Base-by-base conservation (phyloP, 192 early-diverging fungal genomes). In the Cladochytrium replicatum region DNA sequence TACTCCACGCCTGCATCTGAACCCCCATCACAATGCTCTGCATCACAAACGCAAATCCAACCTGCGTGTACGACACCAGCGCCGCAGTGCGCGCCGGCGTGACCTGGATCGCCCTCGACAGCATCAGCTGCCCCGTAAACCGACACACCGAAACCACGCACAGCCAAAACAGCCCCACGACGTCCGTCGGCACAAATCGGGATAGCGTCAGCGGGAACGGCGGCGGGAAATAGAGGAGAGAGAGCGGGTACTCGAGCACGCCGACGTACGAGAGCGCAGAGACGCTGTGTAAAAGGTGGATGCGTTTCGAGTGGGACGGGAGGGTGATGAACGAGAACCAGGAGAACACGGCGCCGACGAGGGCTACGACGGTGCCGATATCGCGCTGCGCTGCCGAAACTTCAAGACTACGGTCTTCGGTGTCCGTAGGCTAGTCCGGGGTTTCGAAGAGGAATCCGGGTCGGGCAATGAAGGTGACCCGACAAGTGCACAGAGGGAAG, bases 381-480 rank as follows among this genome's bases (percentile, higher is more conserved):
- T 32, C 25, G 6, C 23, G 38, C 3, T 6, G 5, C 13, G 43
- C 4, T 13, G 4, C 23, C 19, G 52, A 43, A 4, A 40, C 26
- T 24, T 29, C 45, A 15, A 39, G 3, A 23, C 43, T 9, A 23
- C 11, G 19, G 6, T 30, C 57, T 13, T 45, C 50, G 19, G 32
- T 26, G 19, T 50, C 41, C 8, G 56, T 30, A 6, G 41, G 19
- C 19, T 31, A 2, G 8, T 22, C 29, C n/a, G 27, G n/a, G 28
- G 37, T 24, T 8, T 49, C 60, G 44, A 62, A 62, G 25, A 62
- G 3, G 50, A 57, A 57, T 8, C 37, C 11, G 1, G 60, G 60
- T 2, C 54, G 54, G 8, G 60, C 60, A 34, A 62, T 57, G 26
- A 57, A 44, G n/a, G 52, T 44, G 24, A 62, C 60, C 60, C 60